Evolutionary conservation across 1,284 basidiomycete genomes (phyloP).

Genomic region (Vanrija humicola): DNA sequence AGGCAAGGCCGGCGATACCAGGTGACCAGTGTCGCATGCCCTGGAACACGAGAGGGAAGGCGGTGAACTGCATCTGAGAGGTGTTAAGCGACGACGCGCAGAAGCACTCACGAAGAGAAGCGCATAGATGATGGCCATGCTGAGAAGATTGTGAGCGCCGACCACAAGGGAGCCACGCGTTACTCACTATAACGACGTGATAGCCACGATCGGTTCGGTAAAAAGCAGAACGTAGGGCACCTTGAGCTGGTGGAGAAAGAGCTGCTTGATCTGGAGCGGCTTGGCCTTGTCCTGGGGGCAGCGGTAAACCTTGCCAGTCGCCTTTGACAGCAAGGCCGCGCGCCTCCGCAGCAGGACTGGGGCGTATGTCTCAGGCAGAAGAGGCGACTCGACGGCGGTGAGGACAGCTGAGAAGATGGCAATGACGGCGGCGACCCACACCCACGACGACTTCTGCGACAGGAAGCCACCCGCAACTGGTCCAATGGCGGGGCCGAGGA

Average conservation of each 20-base stretch:
- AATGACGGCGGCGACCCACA: conserved; percentile 63
- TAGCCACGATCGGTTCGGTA: conserved; percentile 49
- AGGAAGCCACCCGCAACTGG: conserved; percentile 48
- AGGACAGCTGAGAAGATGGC: conserved; percentile 51
- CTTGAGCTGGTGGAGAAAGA: conserved; percentile 45
- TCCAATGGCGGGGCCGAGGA: conserved; percentile 49
- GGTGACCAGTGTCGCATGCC: conserved; percentile 34
- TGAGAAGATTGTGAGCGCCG: background rate
- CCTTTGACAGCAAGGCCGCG: conserved; percentile 42
- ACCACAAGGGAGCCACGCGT: too few species aligned
- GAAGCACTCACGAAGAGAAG: conserved; percentile 31
- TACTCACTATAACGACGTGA: conserved; percentile 44
- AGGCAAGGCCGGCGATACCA: conserved; percentile 61
- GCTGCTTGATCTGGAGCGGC: conserved; percentile 31
- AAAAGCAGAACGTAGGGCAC: conserved; percentile 50
- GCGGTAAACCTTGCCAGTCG: conserved; percentile 46
- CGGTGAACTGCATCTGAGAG: conserved; percentile 37
- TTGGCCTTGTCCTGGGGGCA: conserved; percentile 46
- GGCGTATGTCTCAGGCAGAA: conserved; percentile 51
- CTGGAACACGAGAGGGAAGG: conserved; percentile 46
- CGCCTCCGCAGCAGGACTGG: conserved; percentile 47
- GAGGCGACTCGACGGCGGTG: conserved; percentile 9
- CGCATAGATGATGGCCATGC: conserved; percentile 47
- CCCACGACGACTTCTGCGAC: conserved; percentile 40
- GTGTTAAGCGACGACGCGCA: background rate